Conservation (phyloP, 805 yeast genomes). For the Millerozyma acaciae region DNA sequence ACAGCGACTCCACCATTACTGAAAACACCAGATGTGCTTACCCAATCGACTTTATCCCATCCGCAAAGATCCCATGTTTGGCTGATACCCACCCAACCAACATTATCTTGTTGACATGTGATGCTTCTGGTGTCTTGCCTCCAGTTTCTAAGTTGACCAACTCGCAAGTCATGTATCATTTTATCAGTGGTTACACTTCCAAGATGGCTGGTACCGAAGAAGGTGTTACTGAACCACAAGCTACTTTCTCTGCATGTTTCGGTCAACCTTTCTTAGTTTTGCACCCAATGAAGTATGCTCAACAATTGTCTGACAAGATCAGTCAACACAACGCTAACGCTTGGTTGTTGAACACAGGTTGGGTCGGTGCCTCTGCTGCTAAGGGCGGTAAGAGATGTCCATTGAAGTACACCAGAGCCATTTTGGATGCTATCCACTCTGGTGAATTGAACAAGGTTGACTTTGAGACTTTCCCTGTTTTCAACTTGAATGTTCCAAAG, state of each 20-base stretch:
- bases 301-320: conserved; percentile 93
- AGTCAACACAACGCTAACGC: conserved; percentile 84
- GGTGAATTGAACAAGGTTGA: conserved; percentile 79
- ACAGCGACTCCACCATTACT: conserved; percentile 74
- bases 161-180: conserved; percentile 98
- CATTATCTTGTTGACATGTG: conserved; percentile 90
- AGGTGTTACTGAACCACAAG: conserved; percentile 97
- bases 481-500: conserved; percentile 85
- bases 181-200: conserved; percentile 96
- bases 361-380: conserved; percentile 93
- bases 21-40: conserved; percentile 98
- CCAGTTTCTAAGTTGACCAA: conserved; percentile 92
- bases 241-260: conserved; percentile 96
- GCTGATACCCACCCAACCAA: conserved; percentile 90
- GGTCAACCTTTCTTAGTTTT: conserved; percentile 98
- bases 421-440: conserved; percentile 88
- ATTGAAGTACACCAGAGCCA: conserved; percentile 94
- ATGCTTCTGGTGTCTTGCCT: conserved; percentile 96
- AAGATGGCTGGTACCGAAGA: conserved; percentile 99
- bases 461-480: conserved; percentile 80
- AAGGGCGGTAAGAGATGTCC: conserved; percentile 98
- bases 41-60: conserved; percentile 95
- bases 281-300: conserved; percentile 97
- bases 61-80: conserved; percentile 92
- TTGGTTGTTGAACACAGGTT: conserved; percentile 96